A percentile compares a stretch with the other conserved stretches of the same genome.
phyloP scores from a whole-genome alignment of 805 yeast species.

The Blastobotrys mokoenaii region DNA sequence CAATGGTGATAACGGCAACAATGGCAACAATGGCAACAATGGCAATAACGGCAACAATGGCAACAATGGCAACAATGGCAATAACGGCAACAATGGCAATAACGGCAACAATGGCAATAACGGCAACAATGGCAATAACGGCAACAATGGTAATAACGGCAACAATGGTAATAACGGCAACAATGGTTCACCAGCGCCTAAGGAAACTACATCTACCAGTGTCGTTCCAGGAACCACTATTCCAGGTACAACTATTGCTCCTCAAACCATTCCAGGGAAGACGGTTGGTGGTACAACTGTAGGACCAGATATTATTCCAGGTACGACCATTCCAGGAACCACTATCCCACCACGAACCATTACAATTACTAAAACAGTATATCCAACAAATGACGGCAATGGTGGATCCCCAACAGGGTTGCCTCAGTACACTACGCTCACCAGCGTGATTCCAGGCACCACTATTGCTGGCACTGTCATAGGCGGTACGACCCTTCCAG shows the following conservation, averaged over 20 bases:
- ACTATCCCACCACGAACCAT: slow-evolving; percentile 13
- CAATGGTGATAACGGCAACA: not conserved
- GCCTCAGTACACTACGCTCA: not conserved
- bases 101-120: not conserved
- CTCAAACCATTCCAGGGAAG: not conserved
- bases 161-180: not conserved
- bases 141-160: not conserved
- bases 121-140: not conserved
- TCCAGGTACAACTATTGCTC: slow-evolving; percentile 6
- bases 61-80: not conserved
- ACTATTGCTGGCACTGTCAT: slow-evolving; percentile 7
- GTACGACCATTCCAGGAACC: slow-evolving; percentile 15
- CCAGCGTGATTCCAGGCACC: slow-evolving; percentile 18
- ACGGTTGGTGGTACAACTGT: slow-evolving; percentile 9
- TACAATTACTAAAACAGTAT: slow-evolving; percentile 6
- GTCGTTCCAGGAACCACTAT: slow-evolving; percentile 17
- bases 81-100: not conserved
- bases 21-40: not conserved
- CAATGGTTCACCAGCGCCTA: not conserved
- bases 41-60: slow-evolving; percentile 1
- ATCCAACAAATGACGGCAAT: not conserved
- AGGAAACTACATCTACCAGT: slow-evolving; percentile 1
- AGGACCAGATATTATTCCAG: slow-evolving; percentile 9
- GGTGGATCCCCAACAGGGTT: not conserved
- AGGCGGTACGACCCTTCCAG: not conserved